phyloP scores from a whole-genome alignment of 805 yeast genomes.

The Blastobotrys terrestris region DNA sequence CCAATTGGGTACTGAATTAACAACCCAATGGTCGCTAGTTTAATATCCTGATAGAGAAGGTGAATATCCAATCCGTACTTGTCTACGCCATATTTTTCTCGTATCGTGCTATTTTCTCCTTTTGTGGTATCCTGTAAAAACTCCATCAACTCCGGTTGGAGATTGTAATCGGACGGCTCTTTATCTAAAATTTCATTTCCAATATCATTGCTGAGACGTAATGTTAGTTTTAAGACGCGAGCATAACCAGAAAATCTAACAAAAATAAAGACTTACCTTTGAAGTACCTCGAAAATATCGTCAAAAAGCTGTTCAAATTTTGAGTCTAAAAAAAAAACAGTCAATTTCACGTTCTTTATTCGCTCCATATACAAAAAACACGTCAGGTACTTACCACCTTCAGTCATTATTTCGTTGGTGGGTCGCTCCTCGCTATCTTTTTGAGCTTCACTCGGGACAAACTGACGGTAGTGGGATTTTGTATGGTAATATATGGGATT shows the following conservation, averaged over 20 bases:
- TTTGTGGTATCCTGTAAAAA: background rate
- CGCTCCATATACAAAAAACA: background rate
- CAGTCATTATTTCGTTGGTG: background rate
- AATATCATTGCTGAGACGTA: conserved; percentile 2
- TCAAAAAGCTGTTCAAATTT: conserved; percentile 1
- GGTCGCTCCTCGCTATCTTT: background rate
- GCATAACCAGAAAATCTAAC: no score
- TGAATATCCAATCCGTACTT: conserved; percentile 8
- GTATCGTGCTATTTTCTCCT: background rate
- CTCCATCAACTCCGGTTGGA: background rate
- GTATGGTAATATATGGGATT: background rate
- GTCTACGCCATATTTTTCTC: background rate
- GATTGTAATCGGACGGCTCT: background rate
- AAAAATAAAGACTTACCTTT: conserved; percentile 2
- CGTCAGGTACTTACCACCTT: background rate
- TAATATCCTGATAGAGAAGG: conserved; percentile 25
- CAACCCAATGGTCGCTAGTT: conserved; percentile 24
- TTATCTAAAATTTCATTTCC: conserved; percentile 3
- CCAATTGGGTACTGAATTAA: conserved; percentile 24
- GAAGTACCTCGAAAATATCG: conserved; percentile 2
- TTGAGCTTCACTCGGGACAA: background rate
- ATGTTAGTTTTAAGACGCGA: background rate
- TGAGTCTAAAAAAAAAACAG: background rate
- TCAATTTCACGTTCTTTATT: background rate
- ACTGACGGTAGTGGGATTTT: background rate